Conservation (phyloP, 2,329 filamentous ascomycete genomes). For the Calonectria henricotiae region DNA sequence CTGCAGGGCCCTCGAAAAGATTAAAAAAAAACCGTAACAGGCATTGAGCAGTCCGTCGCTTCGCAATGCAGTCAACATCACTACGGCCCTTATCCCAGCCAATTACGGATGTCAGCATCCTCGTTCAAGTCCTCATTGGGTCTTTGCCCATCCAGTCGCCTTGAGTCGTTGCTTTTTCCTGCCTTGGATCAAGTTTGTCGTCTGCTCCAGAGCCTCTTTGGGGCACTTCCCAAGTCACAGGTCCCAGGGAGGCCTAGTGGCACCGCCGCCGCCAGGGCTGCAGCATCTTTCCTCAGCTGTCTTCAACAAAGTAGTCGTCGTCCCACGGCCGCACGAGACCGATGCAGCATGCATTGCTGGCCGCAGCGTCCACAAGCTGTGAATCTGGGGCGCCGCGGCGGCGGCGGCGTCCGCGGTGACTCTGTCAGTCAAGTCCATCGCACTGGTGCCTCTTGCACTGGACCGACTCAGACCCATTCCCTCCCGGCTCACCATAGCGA, state of each 20-base stretch:
- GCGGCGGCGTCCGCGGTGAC: slow-evolving; percentile 39
- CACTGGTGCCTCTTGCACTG: slow-evolving; percentile 26
- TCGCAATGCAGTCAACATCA: slow-evolving; percentile 39
- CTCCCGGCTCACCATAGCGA: slow-evolving; percentile 36
- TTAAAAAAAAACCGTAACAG: slow-evolving; percentile 9
- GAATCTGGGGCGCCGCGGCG: slow-evolving; percentile 30
- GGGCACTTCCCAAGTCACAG: slow-evolving; percentile 28
- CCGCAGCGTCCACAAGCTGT: slow-evolving; percentile 25
- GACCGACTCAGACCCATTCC: slow-evolving; percentile 32
- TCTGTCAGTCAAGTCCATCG: slow-evolving; percentile 31
- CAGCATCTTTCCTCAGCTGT: slow-evolving; percentile 39
- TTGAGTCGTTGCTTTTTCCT: slow-evolving; percentile 51
- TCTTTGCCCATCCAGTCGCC: slow-evolving; percentile 41
- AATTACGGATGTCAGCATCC: slow-evolving; percentile 40
- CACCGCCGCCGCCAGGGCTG: slow-evolving; percentile 35
- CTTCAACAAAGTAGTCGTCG: slow-evolving; percentile 5
- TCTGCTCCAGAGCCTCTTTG: slow-evolving; percentile 41
- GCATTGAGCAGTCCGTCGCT: slow-evolving; percentile 3
- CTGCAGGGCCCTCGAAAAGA: slow-evolving; percentile 31
- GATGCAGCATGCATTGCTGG: slow-evolving; percentile 37
- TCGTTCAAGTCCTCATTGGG: slow-evolving; percentile 44
- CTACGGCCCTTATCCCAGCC: slow-evolving; percentile 51
- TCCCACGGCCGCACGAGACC: slow-evolving; percentile 41
- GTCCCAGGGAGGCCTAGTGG: slow-evolving; percentile 26
- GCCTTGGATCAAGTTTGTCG: slow-evolving; percentile 49